Evolutionary conservation across 2,329 filamentous ascomycete genomes (phyloP).

Genomic region (Apiospora pterosperma): DNA sequence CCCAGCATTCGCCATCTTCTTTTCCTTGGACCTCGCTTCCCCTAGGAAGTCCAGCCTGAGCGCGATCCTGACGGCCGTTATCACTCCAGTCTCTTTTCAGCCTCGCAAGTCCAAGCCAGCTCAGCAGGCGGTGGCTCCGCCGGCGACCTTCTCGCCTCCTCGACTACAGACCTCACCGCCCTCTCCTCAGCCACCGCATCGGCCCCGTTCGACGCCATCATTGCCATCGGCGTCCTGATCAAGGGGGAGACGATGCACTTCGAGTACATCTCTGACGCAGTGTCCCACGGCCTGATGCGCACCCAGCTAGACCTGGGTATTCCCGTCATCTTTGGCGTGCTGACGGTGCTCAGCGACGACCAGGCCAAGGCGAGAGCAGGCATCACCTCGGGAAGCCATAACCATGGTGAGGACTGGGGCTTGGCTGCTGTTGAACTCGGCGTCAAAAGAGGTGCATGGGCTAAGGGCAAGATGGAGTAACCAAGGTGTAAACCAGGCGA

Average conservation of each 20-base stretch:
- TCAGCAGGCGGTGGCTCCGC: slow-evolving; percentile 58
- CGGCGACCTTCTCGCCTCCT: slow-evolving; percentile 73
- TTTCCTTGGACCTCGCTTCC: neutral
- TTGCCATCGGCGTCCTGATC: slow-evolving; percentile 93
- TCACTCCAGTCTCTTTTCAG: slow-evolving; percentile 68
- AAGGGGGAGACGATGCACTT: slow-evolving; percentile 99
- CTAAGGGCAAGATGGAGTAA: slow-evolving; percentile 57
- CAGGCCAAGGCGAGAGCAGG: slow-evolving; percentile 86
- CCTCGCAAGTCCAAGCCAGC: slow-evolving; percentile 77
- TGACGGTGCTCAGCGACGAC: slow-evolving; percentile 85
- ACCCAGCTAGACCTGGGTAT: slow-evolving; percentile 86
- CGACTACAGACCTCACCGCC: slow-evolving; percentile 65
- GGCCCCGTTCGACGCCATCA: slow-evolving; percentile 83
- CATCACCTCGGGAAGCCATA: slow-evolving; percentile 64
- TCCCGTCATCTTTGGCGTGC: slow-evolving; percentile 86
- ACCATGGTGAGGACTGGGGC: slow-evolving; percentile 97
- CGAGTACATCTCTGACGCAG: slow-evolving; percentile 93
- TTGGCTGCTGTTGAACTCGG: slow-evolving; percentile 91
- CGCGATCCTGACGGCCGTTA: neutral
- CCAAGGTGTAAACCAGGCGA: neutral
- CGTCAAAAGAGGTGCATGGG: slow-evolving; percentile 82
- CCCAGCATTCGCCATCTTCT: slow-evolving; percentile 8
- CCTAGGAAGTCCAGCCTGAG: neutral
- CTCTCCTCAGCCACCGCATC: slow-evolving; percentile 42
- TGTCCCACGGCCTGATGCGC: slow-evolving; percentile 89